Percentiles rank a stretch among this genome's conserved stretches.
Conservation (phyloP, 352 stramenopile genomes). For the Phytophthora idaei region DNA sequence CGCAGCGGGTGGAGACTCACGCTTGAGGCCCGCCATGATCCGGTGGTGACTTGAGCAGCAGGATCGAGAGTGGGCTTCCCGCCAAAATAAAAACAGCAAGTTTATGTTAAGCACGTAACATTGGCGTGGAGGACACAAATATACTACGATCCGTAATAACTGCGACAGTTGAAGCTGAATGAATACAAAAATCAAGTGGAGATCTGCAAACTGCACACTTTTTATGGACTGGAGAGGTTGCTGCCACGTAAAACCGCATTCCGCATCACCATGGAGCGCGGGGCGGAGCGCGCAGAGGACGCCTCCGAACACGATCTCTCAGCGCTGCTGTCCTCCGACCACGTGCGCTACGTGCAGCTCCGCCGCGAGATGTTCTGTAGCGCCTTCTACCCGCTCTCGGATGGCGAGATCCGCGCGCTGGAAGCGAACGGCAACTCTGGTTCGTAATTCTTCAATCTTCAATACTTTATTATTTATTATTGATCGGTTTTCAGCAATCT, state of each 20-base stretch:
- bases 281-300: background rate
- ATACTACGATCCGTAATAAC: conserved; percentile 1
- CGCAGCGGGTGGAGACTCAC: conserved; percentile 19
- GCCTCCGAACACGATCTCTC: conserved; percentile 13
- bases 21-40: conserved; percentile 46
- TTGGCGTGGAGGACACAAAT: conserved; percentile 10
- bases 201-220: background rate
- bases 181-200: background rate
- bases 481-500: background rate
- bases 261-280: conserved; percentile 9
- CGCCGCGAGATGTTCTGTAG: conserved; percentile 15
- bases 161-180: conserved; percentile 1
- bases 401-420: conserved; percentile 53
- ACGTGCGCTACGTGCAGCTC: conserved; percentile 38
- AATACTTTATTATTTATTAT: too few species aligned
- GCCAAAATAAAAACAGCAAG: conserved; percentile 25
- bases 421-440: conserved; percentile 69
- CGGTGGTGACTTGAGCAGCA: background rate
- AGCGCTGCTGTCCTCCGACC: conserved; percentile 34
- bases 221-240: background rate
- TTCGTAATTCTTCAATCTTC: conserved; percentile 13
- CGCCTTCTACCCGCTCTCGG: conserved; percentile 50
- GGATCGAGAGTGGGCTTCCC: conserved; percentile 8
- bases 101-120: conserved; percentile 3
- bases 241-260: background rate